Conservation (phyloP, 1,284 basidiomycete species). For the Kalmanozyma brasiliensis region DNA sequence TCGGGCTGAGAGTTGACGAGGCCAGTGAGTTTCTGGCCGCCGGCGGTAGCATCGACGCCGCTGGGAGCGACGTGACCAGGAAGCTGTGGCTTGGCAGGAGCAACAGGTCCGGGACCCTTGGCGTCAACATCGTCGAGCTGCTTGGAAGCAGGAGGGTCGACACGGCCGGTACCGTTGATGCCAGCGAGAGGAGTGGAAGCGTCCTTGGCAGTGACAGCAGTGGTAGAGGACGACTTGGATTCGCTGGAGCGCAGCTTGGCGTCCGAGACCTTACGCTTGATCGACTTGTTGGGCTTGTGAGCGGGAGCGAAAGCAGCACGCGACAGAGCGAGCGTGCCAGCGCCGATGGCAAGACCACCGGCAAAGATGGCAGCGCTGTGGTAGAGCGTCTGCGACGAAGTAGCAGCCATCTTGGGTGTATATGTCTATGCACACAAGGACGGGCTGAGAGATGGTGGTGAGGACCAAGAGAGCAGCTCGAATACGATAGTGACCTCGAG, state of each 20-base stretch:
- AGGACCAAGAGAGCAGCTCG: not conserved
- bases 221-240: conserved; percentile 3
- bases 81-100: conserved; percentile 33
- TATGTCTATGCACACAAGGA: conserved; percentile 14
- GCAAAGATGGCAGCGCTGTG: conserved; percentile 62
- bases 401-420: conserved; percentile 43
- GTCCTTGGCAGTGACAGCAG: conserved; percentile 35
- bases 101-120: conserved; percentile 38
- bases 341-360: conserved; percentile 63
- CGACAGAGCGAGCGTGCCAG: conserved; percentile 58
- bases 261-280: conserved; percentile 54
- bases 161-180: conserved; percentile 27
- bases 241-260: conserved; percentile 35
- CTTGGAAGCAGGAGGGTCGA: conserved; percentile 46
- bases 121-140: conserved; percentile 55
- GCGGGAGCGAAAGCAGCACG: conserved; percentile 56
- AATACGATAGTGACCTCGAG: too few relatives aligned
- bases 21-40: conserved; percentile 48
- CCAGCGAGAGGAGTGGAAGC: conserved; percentile 18
- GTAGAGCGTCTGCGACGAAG: conserved; percentile 50
- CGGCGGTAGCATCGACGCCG: conserved; percentile 44
- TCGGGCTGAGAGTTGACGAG: conserved; percentile 50
- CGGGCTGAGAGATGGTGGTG: conserved; percentile 8
- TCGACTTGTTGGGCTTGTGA: conserved; percentile 55
- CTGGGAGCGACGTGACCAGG: conserved; percentile 39